Base-by-base conservation (phyloP, 805 yeast genomes). In the Yamadazyma laniorum region DNA sequence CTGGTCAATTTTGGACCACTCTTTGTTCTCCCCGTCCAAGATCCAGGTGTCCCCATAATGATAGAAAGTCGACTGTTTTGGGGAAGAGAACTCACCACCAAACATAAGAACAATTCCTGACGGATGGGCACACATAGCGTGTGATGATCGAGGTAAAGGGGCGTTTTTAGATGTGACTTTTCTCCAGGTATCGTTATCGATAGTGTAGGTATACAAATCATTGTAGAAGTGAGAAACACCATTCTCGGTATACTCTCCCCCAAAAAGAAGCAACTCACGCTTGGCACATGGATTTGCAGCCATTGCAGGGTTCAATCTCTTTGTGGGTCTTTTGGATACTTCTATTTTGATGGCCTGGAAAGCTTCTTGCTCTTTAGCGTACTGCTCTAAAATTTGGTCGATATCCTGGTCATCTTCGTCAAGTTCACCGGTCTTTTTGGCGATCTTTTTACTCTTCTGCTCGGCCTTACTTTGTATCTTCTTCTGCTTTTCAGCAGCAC, bases 1-100 rank as follows among this genome's bases (percentile, higher is more conserved):
- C 27, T 67, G 65, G 39, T 91, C 98, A 4, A 89, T 66, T 53
- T 90, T 89, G 16, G 85, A 72, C 98, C 98, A 91, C 61, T 89
- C 96, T 52, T 85, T 88, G 13, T 83, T 70, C 22, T 74, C 79
- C 1, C 90, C 77, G 53, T 93, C 98, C 43, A 91, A 67, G 32
- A 91, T 72, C 99, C 99, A 91, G 3, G 96, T 84, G 56, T 91
- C 99, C 13, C 96, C 91, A 58, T 87, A 91, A 61, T 91, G 99
- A 59, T 93, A 93, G 61, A 91, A 91, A 0, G 96, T 88, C 35
- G 87, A 79, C 59, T 91, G 99, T 52, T 91, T 91, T 3, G 98
- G 98, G 12, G 95, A 85, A 1, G 96, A 86, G 52, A 93, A 91
- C 62, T 91, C 99, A 52, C 99, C 99, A 34, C 98, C 99, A 64